These are phyloP conservation scores for Phialophora macrospora DNA, from an alignment of 2,329 filamentous ascomycete species.

Conservation along the genomic window DNA sequence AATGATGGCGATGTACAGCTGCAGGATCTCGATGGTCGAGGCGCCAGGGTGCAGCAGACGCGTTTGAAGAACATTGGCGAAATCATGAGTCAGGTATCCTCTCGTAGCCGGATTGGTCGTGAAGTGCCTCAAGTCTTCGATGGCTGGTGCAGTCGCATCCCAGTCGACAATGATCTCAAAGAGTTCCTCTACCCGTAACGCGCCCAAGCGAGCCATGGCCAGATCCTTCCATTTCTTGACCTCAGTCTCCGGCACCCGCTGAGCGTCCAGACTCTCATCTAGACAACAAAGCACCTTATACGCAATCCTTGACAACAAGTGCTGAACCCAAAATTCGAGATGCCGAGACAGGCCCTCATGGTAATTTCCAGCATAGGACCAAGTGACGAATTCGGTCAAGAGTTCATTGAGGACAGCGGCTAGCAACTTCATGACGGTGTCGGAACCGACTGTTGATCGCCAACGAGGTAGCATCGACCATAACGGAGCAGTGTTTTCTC, in stretches of 20 bases:
- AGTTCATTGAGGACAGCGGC: conserved; percentile 63
- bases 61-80: conserved; percentile 58
- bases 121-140: conserved; percentile 65
- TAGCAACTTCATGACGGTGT: conserved; percentile 61
- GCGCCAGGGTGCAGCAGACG: conserved; percentile 67
- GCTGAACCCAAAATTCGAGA: conserved; percentile 61
- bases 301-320: conserved; percentile 59
- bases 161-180: conserved; percentile 68
- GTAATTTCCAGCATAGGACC: conserved; percentile 64
- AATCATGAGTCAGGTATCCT: conserved; percentile 59
- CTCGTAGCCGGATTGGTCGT: conserved; percentile 60
- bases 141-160: conserved; percentile 62
- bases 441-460: conserved; percentile 53
- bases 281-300: conserved; percentile 49
- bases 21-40: conserved; percentile 69
- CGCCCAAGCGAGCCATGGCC: conserved; percentile 60
- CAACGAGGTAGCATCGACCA: conserved; percentile 27
- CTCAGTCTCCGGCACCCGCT: conserved; percentile 47
- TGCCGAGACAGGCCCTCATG: conserved; percentile 54
- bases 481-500: conserved; percentile 24
- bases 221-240: conserved; percentile 62
- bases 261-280: conserved; percentile 9
- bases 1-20: conserved; percentile 70
- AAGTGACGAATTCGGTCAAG: conserved; percentile 61
- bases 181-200: conserved; percentile 60